phyloP scores from a whole-genome alignment of 306 rosid species.

The Coriaria nepalensis region DNA sequence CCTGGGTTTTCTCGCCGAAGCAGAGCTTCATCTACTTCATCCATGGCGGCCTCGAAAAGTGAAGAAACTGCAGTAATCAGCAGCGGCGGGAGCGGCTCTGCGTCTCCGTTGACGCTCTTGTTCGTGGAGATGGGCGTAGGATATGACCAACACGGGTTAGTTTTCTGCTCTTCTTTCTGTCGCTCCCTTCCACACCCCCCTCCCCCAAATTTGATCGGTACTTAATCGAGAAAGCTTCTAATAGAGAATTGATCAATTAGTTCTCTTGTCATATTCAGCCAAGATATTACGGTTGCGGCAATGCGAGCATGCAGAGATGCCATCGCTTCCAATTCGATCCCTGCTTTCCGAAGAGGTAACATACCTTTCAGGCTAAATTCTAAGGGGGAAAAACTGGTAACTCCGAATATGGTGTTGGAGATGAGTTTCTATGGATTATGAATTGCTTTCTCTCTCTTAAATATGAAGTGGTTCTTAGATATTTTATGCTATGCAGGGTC shows the following conservation, averaged over 20 bases:
- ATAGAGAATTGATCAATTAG: constrained; percentile 4
- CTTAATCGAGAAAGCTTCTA: constrained; percentile 4
- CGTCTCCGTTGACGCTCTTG: constrained; percentile 58
- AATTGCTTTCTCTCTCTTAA: no score
- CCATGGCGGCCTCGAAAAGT: constrained; percentile 53
- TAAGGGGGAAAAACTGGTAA: no score
- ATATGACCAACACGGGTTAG: constrained; percentile 86
- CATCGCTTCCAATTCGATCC: constrained; percentile 86
- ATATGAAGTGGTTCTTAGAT: no score
- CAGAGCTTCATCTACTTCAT: constrained; percentile 21
- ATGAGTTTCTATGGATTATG: no score
- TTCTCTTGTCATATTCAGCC: constrained; percentile 26
- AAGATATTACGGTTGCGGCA: constrained; percentile 81
- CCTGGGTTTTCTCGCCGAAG: constrained; percentile 20
- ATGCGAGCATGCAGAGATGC: constrained; percentile 95
- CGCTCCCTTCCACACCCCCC: neutral
- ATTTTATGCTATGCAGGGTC: constrained; percentile 37
- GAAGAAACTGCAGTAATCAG: constrained; percentile 8
- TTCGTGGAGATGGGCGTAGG: constrained; percentile 99
- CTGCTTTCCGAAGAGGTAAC: constrained; percentile 83
- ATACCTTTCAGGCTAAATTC: neutral
- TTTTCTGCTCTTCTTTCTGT: constrained; percentile 4
- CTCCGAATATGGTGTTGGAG: no score
- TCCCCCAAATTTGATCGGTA: neutral
- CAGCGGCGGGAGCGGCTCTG: constrained; percentile 7